Evolutionary conservation across 2,329 filamentous ascomycete species (phyloP).

Genomic region (Monascus ruber): DNA sequence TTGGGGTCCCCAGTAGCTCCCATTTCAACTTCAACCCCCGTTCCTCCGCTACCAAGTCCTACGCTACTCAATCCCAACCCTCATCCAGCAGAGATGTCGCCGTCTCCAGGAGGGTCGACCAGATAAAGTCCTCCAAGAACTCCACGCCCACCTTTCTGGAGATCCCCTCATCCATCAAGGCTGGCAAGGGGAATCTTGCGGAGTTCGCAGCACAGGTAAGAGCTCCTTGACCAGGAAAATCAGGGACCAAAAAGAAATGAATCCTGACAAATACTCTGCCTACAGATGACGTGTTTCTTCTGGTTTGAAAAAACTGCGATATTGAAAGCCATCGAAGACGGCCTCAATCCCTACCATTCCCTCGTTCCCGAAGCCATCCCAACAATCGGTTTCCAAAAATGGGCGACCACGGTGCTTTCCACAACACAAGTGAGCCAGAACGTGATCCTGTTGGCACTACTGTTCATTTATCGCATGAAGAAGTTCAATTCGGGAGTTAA

Average conservation of each 20-base stretch:
- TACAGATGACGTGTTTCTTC: conserved; percentile 84
- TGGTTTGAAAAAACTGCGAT: conserved; percentile 91
- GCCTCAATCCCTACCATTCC: conserved; percentile 34
- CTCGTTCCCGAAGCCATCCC: conserved; percentile 65
- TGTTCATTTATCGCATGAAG: conserved; percentile 91
- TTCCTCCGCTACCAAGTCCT: conserved; percentile 10
- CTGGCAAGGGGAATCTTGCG: conserved; percentile 61
- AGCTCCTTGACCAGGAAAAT: neutral
- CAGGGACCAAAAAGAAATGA: neutral
- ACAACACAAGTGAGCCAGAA: conserved; percentile 96
- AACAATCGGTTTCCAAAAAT: conserved; percentile 73
- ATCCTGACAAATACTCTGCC: conserved; percentile 1
- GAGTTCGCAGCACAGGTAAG: conserved; percentile 74
- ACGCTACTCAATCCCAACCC: conserved; percentile 11
- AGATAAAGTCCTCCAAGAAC: conserved; percentile 19
- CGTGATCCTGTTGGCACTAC: conserved; percentile 75
- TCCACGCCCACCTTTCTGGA: conserved; percentile 46
- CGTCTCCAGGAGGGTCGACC: conserved; percentile 9
- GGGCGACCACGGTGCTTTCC: conserved; percentile 80
- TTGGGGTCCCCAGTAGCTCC: conserved; percentile 5
- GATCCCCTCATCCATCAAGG: conserved; percentile 65
- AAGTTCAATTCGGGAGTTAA: conserved; percentile 79
- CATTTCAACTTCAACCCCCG: conserved; percentile 12
- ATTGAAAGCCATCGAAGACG: conserved; percentile 60
- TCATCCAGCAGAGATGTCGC: conserved; percentile 12